phyloP scores from a whole-genome alignment of 1,284 basidiomycete species.

The Ganoderma leucocontextum region DNA sequence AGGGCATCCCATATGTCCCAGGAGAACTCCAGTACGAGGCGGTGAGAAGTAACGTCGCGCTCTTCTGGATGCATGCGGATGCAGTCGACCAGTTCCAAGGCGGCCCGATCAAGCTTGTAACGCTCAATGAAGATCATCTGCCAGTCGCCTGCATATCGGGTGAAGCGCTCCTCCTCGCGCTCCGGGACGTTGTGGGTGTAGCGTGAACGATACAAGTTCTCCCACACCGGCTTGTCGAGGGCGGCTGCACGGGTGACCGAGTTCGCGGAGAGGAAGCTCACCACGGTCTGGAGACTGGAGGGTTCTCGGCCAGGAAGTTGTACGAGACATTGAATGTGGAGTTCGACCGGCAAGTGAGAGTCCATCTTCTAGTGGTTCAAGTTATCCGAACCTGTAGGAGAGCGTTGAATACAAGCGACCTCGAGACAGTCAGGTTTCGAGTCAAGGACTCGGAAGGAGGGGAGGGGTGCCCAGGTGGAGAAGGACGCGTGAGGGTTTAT shows the following conservation, averaged over 20 bases:
- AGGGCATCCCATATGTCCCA: conserved; percentile 66
- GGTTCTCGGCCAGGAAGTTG: conserved; percentile 40
- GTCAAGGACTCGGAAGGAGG: not conserved
- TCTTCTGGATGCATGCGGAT: conserved; percentile 46
- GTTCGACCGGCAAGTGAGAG: conserved; percentile 35
- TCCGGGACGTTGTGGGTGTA: conserved; percentile 52
- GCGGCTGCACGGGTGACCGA: conserved; percentile 41
- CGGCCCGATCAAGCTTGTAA: conserved; percentile 51
- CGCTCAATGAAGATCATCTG: conserved; percentile 54
- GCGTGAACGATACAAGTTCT: conserved; percentile 55
- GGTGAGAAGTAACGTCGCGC: conserved; percentile 48
- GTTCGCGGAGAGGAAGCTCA: conserved; percentile 41
- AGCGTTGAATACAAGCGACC: not conserved
- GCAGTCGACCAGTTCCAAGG: conserved; percentile 49
- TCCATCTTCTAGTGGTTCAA: not conserved
- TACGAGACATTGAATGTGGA: conserved; percentile 39
- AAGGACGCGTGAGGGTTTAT: not conserved
- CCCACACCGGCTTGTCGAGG: conserved; percentile 51
- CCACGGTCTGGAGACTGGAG: conserved; percentile 37
- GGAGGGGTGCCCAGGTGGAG: too few relatives aligned
- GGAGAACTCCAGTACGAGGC: conserved; percentile 44
- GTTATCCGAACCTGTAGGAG: not conserved
- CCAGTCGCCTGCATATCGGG: conserved; percentile 50
- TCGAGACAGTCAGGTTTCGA: too few relatives aligned
- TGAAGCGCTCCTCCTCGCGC: conserved; percentile 47